Conservation (phyloP, 2,329 filamentous ascomycete genomes). For the Aspergillus arachidicola region DNA sequence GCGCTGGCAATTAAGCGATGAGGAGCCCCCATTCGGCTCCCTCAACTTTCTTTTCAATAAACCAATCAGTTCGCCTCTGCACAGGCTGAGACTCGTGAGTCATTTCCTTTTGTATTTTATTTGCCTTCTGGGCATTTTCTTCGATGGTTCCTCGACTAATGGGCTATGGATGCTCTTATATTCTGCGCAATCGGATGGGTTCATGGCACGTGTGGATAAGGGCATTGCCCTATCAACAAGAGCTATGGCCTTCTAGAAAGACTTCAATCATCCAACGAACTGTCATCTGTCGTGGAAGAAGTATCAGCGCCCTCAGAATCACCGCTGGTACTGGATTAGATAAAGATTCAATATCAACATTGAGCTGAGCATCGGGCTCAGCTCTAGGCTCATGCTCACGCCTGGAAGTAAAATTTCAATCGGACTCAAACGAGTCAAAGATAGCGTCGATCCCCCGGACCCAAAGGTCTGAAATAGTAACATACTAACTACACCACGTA, state of each 20-base stretch:
- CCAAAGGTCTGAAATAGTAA: too few relatives aligned
- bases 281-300: background rate
- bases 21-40: background rate
- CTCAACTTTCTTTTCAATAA: background rate
- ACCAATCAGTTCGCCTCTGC: background rate
- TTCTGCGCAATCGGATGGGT: background rate
- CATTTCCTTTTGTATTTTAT: background rate
- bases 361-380: background rate
- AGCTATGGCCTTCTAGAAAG: background rate
- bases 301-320: too few relatives aligned
- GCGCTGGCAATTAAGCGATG: background rate
- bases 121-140: background rate
- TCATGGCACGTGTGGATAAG: background rate
- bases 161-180: background rate
- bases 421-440: too few relatives aligned
- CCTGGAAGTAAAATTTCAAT: background rate
- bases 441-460: too few relatives aligned
- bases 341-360: background rate
- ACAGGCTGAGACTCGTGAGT: background rate
- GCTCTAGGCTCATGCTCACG: background rate
- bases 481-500: too few relatives aligned
- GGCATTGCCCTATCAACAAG: background rate
- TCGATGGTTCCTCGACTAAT: background rate
- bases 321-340: too few relatives aligned
- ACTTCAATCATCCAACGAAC: background rate